Evolutionary conservation across 805 yeast species (phyloP).

Genomic region (Phaffomyces antillensis): DNA sequence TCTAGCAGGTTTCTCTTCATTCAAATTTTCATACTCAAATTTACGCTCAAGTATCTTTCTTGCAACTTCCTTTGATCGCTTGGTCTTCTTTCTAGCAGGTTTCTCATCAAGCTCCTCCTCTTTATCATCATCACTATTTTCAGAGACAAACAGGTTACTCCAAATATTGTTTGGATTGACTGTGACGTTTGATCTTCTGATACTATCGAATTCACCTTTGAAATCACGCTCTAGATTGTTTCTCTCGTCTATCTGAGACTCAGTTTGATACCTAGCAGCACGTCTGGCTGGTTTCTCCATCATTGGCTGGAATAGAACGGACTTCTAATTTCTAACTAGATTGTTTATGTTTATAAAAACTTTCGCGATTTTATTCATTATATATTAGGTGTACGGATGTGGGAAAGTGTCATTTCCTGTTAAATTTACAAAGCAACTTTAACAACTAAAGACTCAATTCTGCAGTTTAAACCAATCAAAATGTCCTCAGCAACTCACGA

Average conservation of each 20-base stretch:
- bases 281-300: no score
- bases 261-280: not conserved
- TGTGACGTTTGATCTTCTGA: slow-evolving; percentile 12
- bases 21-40: no score
- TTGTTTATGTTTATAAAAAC: no score
- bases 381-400: no score
- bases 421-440: not conserved
- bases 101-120: not conserved
- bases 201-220: slow-evolving; percentile 15
- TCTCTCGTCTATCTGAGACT: not conserved
- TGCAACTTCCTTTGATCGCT: no score
- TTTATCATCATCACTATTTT: not conserved
- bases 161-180: slow-evolving; percentile 7
- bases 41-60: no score
- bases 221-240: slow-evolving; percentile 12
- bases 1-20: no score
- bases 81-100: not conserved
- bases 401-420: no score
- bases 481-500: slow-evolving; percentile 11
- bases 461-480: not conserved
- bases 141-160: not conserved
- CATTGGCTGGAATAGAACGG: no score
- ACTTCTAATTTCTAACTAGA: no score
- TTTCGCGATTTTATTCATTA: no score
- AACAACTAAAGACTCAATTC: not conserved